A percentile compares a stretch with the other conserved stretches of the same genome.
These are phyloP conservation scores for Pseudogymnoascus verrucosus DNA, from an alignment of 2,329 filamentous ascomycete species.

Conservation along the genomic window DNA sequence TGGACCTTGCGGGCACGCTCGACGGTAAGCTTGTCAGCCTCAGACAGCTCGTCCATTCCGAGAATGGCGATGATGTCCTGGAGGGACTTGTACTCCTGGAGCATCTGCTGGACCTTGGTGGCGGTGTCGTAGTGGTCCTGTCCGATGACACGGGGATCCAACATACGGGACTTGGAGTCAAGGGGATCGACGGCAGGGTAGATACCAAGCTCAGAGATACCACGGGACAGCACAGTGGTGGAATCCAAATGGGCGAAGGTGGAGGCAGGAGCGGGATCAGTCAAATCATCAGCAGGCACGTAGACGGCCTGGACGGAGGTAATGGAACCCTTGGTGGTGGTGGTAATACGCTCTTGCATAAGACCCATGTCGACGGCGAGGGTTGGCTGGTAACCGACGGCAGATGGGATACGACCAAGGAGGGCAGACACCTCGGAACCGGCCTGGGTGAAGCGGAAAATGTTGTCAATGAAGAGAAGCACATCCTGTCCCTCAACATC, in stretches of 20 bases:
- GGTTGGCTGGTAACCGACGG: constrained; percentile 99
- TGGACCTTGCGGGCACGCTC: constrained; percentile 99
- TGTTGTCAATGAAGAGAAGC: constrained; percentile 99
- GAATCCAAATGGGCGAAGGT: constrained; percentile 99
- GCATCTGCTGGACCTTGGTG: constrained; percentile 94
- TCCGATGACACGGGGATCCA: constrained; percentile 97
- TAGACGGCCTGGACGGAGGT: constrained; percentile 99
- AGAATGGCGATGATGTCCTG: constrained; percentile 99
- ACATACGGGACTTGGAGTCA: constrained; percentile 98
- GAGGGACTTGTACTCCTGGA: constrained; percentile 99
- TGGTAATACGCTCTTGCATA: constrained; percentile 99
- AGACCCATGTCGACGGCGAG: constrained; percentile 97
- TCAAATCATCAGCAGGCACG: constrained; percentile 99
- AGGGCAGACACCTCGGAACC: constrained; percentile 99
- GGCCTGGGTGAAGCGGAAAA: constrained; percentile 99
- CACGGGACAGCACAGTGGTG: constrained; percentile 99
- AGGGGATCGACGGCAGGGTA: constrained; percentile 99
- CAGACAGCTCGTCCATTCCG: constrained; percentile 99
- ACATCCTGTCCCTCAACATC: constrained; percentile 78
- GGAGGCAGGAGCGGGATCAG: constrained; percentile 97
- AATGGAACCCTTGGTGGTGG: constrained; percentile 98
- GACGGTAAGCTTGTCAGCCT: constrained; percentile 98
- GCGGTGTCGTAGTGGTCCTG: constrained; percentile 96
- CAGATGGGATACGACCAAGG: constrained; percentile 98
- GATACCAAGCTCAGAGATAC: constrained; percentile 99